Percentiles rank a stretch among this genome's conserved stretches.
These are phyloP conservation scores for Euphorbia celastroides DNA, from an alignment of 441 rosid species.

Conservation along the genomic window DNA sequence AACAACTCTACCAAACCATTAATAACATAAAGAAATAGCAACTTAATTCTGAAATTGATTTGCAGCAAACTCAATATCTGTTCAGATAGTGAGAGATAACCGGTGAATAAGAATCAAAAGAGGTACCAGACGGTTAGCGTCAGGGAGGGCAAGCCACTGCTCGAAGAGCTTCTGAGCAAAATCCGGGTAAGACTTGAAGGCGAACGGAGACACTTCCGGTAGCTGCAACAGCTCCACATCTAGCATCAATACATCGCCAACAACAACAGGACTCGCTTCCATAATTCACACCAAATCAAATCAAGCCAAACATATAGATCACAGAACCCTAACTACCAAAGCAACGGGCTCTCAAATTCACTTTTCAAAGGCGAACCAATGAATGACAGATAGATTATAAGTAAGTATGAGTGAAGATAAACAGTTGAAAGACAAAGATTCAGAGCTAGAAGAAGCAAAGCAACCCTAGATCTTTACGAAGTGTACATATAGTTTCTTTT, in stretches of 20 bases:
- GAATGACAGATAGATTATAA: neutral
- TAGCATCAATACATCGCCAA: constrained; percentile 59
- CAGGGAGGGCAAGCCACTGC: constrained; percentile 96
- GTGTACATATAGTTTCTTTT: constrained; percentile 7
- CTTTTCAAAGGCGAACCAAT: constrained; percentile 1
- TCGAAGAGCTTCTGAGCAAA: constrained; percentile 78
- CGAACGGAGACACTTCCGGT: constrained; percentile 68
- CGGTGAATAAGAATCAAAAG: neutral
- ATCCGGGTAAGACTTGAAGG: constrained; percentile 58
- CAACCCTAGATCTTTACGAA: constrained; percentile 46
- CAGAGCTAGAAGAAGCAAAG: constrained; percentile 11
- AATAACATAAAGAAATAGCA: neutral
- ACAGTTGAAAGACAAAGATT: constrained; percentile 18
- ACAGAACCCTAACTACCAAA: constrained; percentile 21
- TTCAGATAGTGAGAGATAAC: neutral
- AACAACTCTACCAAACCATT: constrained; percentile 5
- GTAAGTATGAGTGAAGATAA: neutral
- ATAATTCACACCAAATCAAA: constrained; percentile 35
- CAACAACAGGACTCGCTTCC: constrained; percentile 41
- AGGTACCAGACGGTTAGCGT: constrained; percentile 68
- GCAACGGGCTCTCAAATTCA: neutral
- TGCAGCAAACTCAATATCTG: neutral
- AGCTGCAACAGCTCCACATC: constrained; percentile 86
- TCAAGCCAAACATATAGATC: constrained; percentile 21
- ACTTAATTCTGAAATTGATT: neutral